Evolutionary conservation across 495 filamentous ascomycete genomes (phyloP).

Genomic region (Hypoxylon cercidicola): DNA sequence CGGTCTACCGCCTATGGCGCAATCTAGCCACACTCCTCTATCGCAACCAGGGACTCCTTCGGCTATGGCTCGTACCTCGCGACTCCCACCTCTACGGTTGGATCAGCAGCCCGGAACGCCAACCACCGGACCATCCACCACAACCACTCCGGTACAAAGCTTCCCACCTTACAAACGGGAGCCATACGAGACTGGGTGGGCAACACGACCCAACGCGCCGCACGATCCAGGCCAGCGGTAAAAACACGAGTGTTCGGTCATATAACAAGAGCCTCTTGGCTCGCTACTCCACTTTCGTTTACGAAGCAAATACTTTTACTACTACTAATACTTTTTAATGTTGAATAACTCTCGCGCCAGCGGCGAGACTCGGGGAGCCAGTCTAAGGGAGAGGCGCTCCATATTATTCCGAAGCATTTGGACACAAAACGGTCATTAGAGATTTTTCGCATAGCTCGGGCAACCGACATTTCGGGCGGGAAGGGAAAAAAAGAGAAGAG

Average conservation of each 20-base stretch:
- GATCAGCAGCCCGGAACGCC: slow-evolving; percentile 50
- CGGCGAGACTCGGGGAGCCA: slow-evolving; percentile 12
- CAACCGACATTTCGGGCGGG: slow-evolving; percentile 47
- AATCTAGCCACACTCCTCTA: slow-evolving; percentile 45
- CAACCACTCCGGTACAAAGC: slow-evolving; percentile 42
- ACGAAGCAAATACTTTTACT: slow-evolving; percentile 37
- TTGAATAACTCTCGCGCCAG: slow-evolving; percentile 31
- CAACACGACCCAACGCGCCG: slow-evolving; percentile 48
- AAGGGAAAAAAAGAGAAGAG: slow-evolving; percentile 13
- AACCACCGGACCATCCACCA: slow-evolving; percentile 39
- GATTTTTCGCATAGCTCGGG: slow-evolving; percentile 48
- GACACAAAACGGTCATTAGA: slow-evolving; percentile 44
- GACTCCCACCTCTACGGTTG: slow-evolving; percentile 57
- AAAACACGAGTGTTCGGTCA: slow-evolving; percentile 11
- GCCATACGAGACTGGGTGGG: slow-evolving; percentile 59
- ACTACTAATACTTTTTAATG: slow-evolving; percentile 42
- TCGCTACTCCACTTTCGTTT: slow-evolving; percentile 40
- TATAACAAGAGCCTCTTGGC: slow-evolving; percentile 7
- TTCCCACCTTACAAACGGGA: slow-evolving; percentile 47
- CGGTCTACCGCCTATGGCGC: slow-evolving; percentile 52
- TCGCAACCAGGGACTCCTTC: slow-evolving; percentile 56
- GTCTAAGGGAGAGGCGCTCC: slow-evolving; percentile 8
- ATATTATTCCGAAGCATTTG: slow-evolving; percentile 40
- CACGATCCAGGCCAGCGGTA: slow-evolving; percentile 41
- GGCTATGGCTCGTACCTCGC: slow-evolving; percentile 48